Evolutionary conservation across 345 rosid genomes (phyloP), one percentile per base, ranked within the genome.

Genomic region (Populus simonii): DNA sequence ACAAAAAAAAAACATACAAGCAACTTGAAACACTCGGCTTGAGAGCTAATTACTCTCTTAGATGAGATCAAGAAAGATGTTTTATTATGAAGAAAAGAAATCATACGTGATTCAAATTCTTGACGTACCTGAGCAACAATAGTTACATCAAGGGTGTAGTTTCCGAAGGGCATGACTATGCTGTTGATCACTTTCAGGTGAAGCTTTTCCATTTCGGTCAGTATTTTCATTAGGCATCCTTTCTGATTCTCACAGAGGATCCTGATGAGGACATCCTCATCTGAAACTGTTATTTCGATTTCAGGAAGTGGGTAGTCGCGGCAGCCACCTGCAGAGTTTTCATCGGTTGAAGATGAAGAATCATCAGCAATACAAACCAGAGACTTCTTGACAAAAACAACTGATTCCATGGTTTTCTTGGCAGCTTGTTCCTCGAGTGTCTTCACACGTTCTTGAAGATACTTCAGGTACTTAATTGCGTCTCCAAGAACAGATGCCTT

Each of bases 401-500:
- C 87, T 0, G 97, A 89, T 81, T 93, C 90, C 76, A 84, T 65
- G 6, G 81, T 80, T 82, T 76, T 89, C 79, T 57, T 85, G n/a
- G 88, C 76, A 53, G 84, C 72, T 80, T 88, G 86, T 68, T 88
- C 92, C 59, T 91, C 92, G 1, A 94, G 88, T 20, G 71, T 76
- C 76, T 81, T 82, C 38, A 90, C 84, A 13, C 89, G 92, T 76
- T 89, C 97, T 83, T 91, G 93, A 23, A 92, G 91, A 9, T 90
- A 85, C 74, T 89, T 89, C 78, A 89, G 16, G 76, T 89, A 88
- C 79, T 89, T 87, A 63, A 86, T 87, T 8, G 97, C 89, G 6
- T 92, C 91, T 43, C 84, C 93, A 16, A 94, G 91, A 47, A 94
- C 80, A 2, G 98, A 88, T 25, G 92, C 81, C 79, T 89, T 94